phyloP scores from a whole-genome alignment of 2,329 filamentous ascomycete species.

The Neoarthrinium moseri region DNA sequence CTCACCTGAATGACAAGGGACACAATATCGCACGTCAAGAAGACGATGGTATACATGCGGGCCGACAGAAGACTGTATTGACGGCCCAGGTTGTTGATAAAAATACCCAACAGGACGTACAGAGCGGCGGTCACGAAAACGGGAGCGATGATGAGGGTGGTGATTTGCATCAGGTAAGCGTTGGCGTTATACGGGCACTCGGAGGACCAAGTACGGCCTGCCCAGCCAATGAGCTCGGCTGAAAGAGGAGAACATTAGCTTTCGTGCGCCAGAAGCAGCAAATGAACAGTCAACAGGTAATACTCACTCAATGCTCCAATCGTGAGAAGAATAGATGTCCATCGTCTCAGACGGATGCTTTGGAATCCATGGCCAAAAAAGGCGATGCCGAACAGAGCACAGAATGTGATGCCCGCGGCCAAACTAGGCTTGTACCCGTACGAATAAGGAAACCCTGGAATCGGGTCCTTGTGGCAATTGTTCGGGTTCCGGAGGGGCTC shows the following conservation, averaged over 20 bases:
- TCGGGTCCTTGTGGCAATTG: conserved; percentile 13
- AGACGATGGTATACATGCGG: conserved; percentile 44
- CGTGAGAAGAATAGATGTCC: conserved; percentile 21
- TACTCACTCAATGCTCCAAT: conserved; percentile 22
- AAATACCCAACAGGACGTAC: conserved; percentile 45
- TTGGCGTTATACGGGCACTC: conserved; percentile 46
- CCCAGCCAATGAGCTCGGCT: conserved; percentile 48
- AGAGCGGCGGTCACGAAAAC: conserved; percentile 51
- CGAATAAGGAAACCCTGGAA: conserved; percentile 10
- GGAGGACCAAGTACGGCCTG: conserved; percentile 44
- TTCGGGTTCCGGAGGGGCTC: no score
- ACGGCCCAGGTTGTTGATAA: conserved; percentile 42
- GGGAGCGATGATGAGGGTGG: conserved; percentile 40
- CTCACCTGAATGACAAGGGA: conserved; percentile 41
- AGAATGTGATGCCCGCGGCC: conserved; percentile 21
- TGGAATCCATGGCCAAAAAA: conserved; percentile 21
- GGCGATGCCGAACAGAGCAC: conserved; percentile 20
- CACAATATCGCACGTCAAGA: conserved; percentile 43
- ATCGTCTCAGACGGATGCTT: conserved; percentile 15
- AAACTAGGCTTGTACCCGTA: conserved; percentile 25
- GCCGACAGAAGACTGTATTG: conserved; percentile 41
- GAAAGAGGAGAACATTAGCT: no score
- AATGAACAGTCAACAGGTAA: no score
- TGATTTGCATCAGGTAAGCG: conserved; percentile 50
- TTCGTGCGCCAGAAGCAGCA: no score